phyloP scores from a whole-genome alignment of 768 basidiomycete species.

The Sutorius australiensis region DNA sequence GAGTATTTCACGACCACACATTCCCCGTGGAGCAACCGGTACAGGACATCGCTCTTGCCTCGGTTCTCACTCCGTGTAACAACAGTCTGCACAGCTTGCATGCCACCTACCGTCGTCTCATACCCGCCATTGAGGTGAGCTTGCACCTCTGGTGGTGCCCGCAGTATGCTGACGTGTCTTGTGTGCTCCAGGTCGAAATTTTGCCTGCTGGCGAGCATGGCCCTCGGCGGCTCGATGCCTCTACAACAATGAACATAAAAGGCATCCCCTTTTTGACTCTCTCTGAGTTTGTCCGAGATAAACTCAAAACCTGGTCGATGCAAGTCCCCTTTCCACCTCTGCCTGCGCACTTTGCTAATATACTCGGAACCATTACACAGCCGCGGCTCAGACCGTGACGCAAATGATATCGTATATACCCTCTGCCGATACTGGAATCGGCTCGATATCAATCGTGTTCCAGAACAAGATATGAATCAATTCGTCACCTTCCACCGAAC shows the following conservation, averaged over 20 bases:
- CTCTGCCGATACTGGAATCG: slow-evolving; percentile 75
- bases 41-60: slow-evolving; percentile 15
- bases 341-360: slow-evolving; percentile 15
- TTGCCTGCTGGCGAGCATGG: slow-evolving; percentile 78
- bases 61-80: slow-evolving; percentile 8
- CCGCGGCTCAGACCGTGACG: slow-evolving; percentile 67
- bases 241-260: slow-evolving; percentile 65
- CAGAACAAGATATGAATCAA: slow-evolving; percentile 79
- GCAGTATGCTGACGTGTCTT: slow-evolving; percentile 3
- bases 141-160: neutral
- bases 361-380: slow-evolving; percentile 34
- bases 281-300: slow-evolving; percentile 83
- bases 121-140: slow-evolving; percentile 72
- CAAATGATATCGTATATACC: slow-evolving; percentile 70
- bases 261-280: slow-evolving; percentile 78
- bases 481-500: slow-evolving; percentile 59
- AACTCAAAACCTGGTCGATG: slow-evolving; percentile 82
- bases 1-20: slow-evolving; percentile 63
- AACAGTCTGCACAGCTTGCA: slow-evolving; percentile 50
- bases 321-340: slow-evolving; percentile 33
- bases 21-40: slow-evolving; percentile 89
- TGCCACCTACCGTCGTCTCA: slow-evolving; percentile 68
- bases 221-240: slow-evolving; percentile 65
- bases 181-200: slow-evolving; percentile 65
- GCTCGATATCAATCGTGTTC: slow-evolving; percentile 82